phyloP scores from a whole-genome alignment of 1,139 yeast genomes.

The Candida sp. region DNA sequence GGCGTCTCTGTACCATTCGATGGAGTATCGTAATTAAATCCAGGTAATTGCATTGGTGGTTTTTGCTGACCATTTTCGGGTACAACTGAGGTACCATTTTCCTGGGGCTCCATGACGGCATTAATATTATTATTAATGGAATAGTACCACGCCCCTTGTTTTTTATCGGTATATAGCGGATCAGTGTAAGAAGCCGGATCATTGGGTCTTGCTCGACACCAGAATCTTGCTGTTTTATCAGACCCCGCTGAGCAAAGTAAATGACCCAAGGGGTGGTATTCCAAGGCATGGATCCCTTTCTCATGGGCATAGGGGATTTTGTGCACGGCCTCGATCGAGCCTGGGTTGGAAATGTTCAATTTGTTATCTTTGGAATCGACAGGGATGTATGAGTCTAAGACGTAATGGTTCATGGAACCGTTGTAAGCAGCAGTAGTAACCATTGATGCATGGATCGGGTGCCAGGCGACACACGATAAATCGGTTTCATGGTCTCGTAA shows the following conservation, averaged over 20 bases:
- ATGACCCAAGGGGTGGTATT: conserved; percentile 95
- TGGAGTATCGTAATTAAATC: conserved; percentile 8
- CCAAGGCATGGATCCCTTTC: conserved; percentile 84
- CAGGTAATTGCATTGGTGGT: conserved; percentile 15
- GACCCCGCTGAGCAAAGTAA: conserved; percentile 89
- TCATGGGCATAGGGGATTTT: conserved; percentile 91
- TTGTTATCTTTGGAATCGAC: conserved; percentile 19
- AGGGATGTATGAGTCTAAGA: conserved; percentile 53
- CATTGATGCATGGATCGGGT: conserved; percentile 80
- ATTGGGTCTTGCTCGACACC: conserved; percentile 92
- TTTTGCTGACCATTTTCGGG: conserved; percentile 3
- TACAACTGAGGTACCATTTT: conserved; percentile 1
- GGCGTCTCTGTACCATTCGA: neutral
- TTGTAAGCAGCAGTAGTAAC: conserved; percentile 87
- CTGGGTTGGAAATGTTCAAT: conserved; percentile 11
- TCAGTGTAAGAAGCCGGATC: conserved; percentile 85
- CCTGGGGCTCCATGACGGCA: conserved; percentile 42
- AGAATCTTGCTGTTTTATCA: conserved; percentile 87
- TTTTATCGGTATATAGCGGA: conserved; percentile 66
- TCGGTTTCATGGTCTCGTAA: conserved; percentile 83
- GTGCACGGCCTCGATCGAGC: conserved; percentile 49
- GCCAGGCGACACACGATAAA: conserved; percentile 86
- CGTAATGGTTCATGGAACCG: conserved; percentile 80
- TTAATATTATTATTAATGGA: conserved; percentile 65
- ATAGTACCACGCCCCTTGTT: conserved; percentile 71